Percentiles rank a stretch among this genome's conserved stretches.
Conservation (phyloP, 805 yeast genomes). For the Hanseniaspora nectarophila region DNA sequence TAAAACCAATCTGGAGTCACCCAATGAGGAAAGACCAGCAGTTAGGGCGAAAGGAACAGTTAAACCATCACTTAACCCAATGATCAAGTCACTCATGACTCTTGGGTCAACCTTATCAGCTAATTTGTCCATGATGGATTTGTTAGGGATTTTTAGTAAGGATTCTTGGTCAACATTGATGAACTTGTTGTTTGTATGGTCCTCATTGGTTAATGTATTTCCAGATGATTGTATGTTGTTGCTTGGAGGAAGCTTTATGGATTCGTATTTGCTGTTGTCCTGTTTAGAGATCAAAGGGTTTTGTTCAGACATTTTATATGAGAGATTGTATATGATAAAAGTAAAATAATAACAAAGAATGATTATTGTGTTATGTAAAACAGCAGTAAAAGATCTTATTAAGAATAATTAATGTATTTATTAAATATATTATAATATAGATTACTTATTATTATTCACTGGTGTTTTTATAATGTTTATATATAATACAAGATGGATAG, state of each 20-base stretch:
- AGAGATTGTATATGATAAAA: too few species aligned
- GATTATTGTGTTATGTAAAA: not conserved
- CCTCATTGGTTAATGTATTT: not conserved
- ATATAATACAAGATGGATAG: too few species aligned
- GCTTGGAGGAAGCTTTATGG: conserved; percentile 2
- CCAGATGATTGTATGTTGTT: not conserved
- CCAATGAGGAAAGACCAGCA: conserved; percentile 86
- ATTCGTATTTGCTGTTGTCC: conserved; percentile 5
- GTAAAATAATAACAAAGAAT: not conserved
- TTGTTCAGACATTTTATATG: conserved; percentile 7
- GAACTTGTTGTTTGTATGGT: not conserved
- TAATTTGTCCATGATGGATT: conserved; percentile 22
- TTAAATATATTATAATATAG: too few species aligned
- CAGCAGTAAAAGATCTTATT: too few species aligned
- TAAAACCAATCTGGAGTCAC: conserved; percentile 78
- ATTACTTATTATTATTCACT: too few species aligned
- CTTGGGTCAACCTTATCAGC: conserved; percentile 68
- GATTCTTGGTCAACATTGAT: conserved; percentile 7
- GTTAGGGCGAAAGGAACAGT: conserved; percentile 98
- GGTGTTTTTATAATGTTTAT: too few species aligned
- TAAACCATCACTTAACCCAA: conserved; percentile 88
- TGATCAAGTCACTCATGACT: conserved; percentile 83
- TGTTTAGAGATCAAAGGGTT: not conserved
- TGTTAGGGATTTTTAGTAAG: conserved; percentile 1
- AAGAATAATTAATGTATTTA: too few species aligned